phyloP scores from a whole-genome alignment of 2,329 filamentous ascomycete genomes.

The Dothistroma septosporum region DNA sequence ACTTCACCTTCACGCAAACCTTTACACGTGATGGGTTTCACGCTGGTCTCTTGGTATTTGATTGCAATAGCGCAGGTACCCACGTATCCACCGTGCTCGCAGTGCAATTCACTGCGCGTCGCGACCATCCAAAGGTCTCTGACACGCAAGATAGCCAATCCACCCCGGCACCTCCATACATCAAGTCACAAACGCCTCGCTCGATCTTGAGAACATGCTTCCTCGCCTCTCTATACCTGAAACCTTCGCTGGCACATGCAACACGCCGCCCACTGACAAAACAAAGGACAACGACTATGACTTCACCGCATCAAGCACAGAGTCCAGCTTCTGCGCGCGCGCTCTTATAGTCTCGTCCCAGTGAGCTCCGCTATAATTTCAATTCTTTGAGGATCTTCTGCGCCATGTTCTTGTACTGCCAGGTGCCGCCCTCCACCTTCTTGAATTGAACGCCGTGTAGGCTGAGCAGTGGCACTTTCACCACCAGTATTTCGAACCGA shows the following conservation, averaged over 20 bases:
- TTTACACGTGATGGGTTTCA: background rate
- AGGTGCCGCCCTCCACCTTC: conserved; percentile 89
- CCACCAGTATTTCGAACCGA: conserved; percentile 93
- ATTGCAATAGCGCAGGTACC: background rate
- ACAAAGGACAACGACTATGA: background rate
- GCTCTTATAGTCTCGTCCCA: background rate
- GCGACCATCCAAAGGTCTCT: background rate
- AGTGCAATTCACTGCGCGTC: background rate
- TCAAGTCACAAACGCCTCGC: background rate
- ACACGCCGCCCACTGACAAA: background rate
- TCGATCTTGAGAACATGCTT: background rate
- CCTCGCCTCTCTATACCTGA: background rate
- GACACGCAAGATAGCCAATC: background rate
- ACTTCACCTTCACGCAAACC: too few relatives aligned
- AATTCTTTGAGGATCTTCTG: conserved; percentile 88
- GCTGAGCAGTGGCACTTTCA: conserved; percentile 90
- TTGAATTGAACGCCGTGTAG: conserved; percentile 98
- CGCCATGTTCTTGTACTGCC: conserved; percentile 98
- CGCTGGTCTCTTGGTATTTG: background rate
- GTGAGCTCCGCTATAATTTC: conserved; percentile 55
- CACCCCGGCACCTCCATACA: background rate
- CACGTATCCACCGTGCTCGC: background rate
- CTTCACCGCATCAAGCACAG: background rate
- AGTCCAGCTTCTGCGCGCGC: conserved; percentile 6
- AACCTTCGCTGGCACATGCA: background rate